Percentiles rank a stretch among this genome's conserved stretches.
phyloP scores from a whole-genome alignment of 768 basidiomycete genomes.

The Lentinula lateritia region DNA sequence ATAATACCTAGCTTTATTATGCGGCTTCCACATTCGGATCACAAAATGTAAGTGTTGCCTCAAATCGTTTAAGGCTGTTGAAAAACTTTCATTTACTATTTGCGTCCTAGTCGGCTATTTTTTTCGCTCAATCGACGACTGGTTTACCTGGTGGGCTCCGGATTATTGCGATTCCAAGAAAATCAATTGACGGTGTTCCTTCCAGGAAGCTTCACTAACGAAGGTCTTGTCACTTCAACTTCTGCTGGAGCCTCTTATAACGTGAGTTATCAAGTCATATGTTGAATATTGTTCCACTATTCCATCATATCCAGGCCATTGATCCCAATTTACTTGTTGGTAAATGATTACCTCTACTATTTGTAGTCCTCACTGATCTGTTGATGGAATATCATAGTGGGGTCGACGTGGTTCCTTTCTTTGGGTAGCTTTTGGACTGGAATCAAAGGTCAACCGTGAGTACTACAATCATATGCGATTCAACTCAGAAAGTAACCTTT shows the following conservation, averaged over 20 bases:
- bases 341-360: background rate
- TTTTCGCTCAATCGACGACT: slow-evolving; percentile 47
- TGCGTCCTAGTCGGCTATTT: slow-evolving; percentile 39
- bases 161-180: background rate
- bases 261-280: slow-evolving; percentile 17
- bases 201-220: slow-evolving; percentile 36
- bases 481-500: background rate
- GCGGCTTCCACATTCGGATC: slow-evolving; percentile 51
- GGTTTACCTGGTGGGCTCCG: slow-evolving; percentile 30
- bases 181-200: background rate
- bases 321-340: slow-evolving; percentile 33
- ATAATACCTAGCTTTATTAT: slow-evolving; percentile 39
- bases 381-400: background rate
- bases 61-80: background rate
- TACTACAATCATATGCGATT: background rate
- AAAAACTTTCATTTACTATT: background rate
- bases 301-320: slow-evolving; percentile 31
- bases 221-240: slow-evolving; percentile 43
- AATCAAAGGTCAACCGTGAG: slow-evolving; percentile 35
- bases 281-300: background rate
- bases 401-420: slow-evolving; percentile 37
- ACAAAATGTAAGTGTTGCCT: slow-evolving; percentile 28
- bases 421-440: slow-evolving; percentile 55
- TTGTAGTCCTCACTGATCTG: background rate
- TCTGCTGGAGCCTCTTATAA: slow-evolving; percentile 34